phyloP scores from a whole-genome alignment of 164 flowering plant genomes.

The Hamamelis virginiana region DNA sequence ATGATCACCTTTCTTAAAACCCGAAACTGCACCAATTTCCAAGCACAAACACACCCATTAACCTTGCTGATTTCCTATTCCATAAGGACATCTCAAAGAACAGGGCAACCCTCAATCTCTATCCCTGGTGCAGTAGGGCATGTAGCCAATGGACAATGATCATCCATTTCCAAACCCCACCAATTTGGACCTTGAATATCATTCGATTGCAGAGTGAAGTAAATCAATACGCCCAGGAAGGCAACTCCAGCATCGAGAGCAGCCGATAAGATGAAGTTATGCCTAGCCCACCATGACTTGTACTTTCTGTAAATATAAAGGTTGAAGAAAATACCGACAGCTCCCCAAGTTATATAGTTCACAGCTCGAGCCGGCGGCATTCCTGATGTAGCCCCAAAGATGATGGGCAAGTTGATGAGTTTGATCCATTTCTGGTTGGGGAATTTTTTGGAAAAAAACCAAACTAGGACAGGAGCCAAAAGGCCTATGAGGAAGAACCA shows the following conservation, averaged over 20 bases:
- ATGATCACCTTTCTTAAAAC: background rate
- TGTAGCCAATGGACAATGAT: constrained; percentile 57
- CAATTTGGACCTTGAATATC: constrained; percentile 44
- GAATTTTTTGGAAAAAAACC: constrained; percentile 28
- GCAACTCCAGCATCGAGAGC: constrained; percentile 83
- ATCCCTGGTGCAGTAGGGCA: constrained; percentile 76
- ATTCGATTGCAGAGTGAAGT: constrained; percentile 39
- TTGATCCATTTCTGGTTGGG: constrained; percentile 59
- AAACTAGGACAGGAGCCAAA: constrained; percentile 45
- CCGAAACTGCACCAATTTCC: background rate
- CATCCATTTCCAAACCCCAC: constrained; percentile 56
- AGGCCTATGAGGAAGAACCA: constrained; percentile 56
- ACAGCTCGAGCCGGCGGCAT: constrained; percentile 63
- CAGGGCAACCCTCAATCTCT: constrained; percentile 58
- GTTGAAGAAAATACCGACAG: constrained; percentile 57
- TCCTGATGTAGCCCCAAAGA: constrained; percentile 31
- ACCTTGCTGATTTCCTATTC: background rate
- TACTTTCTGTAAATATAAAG: constrained; percentile 38
- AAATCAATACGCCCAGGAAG: constrained; percentile 45
- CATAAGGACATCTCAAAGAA: constrained; percentile 9
- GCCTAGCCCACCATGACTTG: constrained; percentile 80
- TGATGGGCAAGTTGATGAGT: constrained; percentile 58
- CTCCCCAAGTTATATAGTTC: constrained; percentile 49
- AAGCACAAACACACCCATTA: background rate
- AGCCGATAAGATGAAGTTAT: constrained; percentile 63